Evolutionary conservation across 208 protist species (phyloP), one percentile per base, ranked within the genome.

Genomic region (Acanthamoeba royreba): DNA sequence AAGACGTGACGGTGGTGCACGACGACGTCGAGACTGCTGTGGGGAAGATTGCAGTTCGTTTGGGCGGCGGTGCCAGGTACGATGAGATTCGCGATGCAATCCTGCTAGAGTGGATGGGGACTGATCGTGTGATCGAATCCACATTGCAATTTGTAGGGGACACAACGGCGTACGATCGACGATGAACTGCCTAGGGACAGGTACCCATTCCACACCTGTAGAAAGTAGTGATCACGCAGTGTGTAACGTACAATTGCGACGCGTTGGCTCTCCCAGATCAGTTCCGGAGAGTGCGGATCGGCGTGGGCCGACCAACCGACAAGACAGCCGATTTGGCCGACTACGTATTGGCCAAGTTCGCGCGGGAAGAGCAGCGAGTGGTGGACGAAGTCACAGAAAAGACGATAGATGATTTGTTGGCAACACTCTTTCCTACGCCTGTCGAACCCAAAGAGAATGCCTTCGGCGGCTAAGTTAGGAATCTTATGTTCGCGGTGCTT

Each of bases 1-100:
- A 46, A 4, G 49, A 89, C 33, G 81, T 89, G 31, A 69, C 53
- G n/a, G 49, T 89, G 11, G 81, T 89, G 49, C 81, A 89, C 38
- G 81, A 89, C 49, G 81, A 89, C 31, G 81, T 89, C 33, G 81
- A 89, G 25, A 89, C 81, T 5, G 49, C 81, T 13, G 49, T 89
- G 49, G 81, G 81, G 49, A 89, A 89, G 53, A 69, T 58, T 7
- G 53, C 49, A n/a, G 35, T 89, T 2, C 81, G 81, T 8, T 25
- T 89, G 28, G 81, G 49, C 4, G 81, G 81, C 33, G 81, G 81
- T 15, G 81, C 81, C 0, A 22, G 69, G 69, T 79, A 79, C 33
- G 9, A 38, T 35, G 19, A 33, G n/a, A 8, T 3, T 3, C 3
- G 2, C 33, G 28, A 17, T 4, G 63, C 63, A 74, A 7, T 2